Conservation (phyloP, 345 rosid species). For the Linum usitatissimum region DNA sequence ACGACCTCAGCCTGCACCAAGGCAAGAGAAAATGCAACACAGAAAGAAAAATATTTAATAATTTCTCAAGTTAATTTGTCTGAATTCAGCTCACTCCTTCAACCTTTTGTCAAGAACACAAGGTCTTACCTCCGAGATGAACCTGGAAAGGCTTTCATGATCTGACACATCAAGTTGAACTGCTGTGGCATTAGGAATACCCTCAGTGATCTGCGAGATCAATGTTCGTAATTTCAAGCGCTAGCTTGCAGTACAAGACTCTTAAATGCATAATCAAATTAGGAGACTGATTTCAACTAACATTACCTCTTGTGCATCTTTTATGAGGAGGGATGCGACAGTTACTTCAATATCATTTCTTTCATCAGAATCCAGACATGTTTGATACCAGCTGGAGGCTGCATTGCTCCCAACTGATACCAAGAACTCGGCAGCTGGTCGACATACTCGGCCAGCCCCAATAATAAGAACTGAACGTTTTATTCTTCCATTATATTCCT, state of each 20-base stretch:
- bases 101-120: not conserved
- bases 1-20: constrained; percentile 71
- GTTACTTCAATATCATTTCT: constrained; percentile 46
- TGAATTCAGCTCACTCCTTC: not conserved
- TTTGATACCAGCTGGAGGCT: constrained; percentile 34
- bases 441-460: constrained; percentile 94
- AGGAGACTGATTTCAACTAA: not conserved
- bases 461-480: constrained; percentile 54
- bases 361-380: constrained; percentile 29
- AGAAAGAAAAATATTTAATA: constrained; percentile 1
- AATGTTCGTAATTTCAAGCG: constrained; percentile 1
- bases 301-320: constrained; percentile 90
- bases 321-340: constrained; percentile 77
- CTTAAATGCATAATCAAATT: not conserved
- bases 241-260: not conserved
- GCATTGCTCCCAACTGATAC: constrained; percentile 45
- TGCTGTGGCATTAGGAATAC: constrained; percentile 63
- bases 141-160: constrained; percentile 46
- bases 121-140: constrained; percentile 56
- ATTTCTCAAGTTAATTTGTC: not conserved
- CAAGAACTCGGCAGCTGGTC: constrained; percentile 66
- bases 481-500: constrained; percentile 23
- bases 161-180: constrained; percentile 67
- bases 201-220: constrained; percentile 51
- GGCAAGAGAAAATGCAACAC: constrained; percentile 7